Percentiles rank a stretch among this genome's conserved stretches.
phyloP scores from a whole-genome alignment of 352 stramenopile species.

The Blastocystis hominis region DNA sequence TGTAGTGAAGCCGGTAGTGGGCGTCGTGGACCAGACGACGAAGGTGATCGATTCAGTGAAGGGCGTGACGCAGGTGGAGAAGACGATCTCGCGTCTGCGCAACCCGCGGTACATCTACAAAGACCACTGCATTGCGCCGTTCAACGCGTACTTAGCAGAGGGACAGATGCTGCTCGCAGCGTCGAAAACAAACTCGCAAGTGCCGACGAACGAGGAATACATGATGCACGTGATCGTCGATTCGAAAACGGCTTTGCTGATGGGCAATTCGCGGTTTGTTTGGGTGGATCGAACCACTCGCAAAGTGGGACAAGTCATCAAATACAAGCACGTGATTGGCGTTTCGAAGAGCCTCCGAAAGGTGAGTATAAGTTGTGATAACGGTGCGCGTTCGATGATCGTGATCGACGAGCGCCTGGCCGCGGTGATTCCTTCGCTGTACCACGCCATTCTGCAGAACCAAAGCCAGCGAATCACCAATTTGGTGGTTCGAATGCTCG shows the following conservation, averaged over 20 bases:
- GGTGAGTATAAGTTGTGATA: background rate
- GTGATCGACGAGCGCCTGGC: slow-evolving; percentile 13
- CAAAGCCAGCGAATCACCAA: background rate
- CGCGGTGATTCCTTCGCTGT: background rate
- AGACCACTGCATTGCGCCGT: background rate
- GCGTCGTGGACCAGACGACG: slow-evolving; percentile 72
- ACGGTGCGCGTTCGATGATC: background rate
- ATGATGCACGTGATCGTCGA: background rate
- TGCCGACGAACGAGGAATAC: slow-evolving; percentile 52
- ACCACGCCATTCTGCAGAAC: background rate
- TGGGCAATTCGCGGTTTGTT: slow-evolving; percentile 8
- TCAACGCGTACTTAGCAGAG: background rate
- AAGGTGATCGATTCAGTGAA: slow-evolving; percentile 74
- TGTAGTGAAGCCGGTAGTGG: slow-evolving; percentile 74
- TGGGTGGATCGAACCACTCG: background rate
- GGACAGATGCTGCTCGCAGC: slow-evolving; percentile 1
- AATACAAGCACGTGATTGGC: slow-evolving; percentile 8
- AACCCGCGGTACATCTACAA: slow-evolving; percentile 64
- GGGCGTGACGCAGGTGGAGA: slow-evolving; percentile 71
- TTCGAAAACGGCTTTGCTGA: background rate
- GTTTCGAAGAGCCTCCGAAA: background rate
- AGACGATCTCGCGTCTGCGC: slow-evolving; percentile 66
- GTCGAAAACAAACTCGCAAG: background rate
- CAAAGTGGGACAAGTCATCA: background rate
- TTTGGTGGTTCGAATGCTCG: slow-evolving; percentile 19